Percentiles rank a stretch among this genome's conserved stretches.
These are phyloP conservation scores for Arthrocladium fulminans DNA, from an alignment of 2,329 filamentous ascomycete species.

Conservation along the genomic window DNA sequence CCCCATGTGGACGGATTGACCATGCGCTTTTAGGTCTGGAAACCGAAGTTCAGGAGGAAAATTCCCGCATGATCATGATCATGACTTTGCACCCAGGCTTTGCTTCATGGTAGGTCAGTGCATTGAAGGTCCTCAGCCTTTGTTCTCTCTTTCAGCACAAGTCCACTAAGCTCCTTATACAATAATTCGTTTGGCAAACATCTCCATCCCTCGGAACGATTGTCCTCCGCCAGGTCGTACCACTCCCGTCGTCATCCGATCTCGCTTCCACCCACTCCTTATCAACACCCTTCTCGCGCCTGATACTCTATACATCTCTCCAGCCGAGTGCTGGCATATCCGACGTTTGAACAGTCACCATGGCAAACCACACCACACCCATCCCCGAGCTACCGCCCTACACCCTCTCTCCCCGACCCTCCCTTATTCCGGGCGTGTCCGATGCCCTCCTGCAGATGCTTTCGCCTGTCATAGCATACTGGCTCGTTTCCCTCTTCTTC, in stretches of 20 bases:
- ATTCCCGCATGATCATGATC: constrained; percentile 1
- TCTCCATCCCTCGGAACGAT: background rate
- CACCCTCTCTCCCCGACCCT: constrained; percentile 58
- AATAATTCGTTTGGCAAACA: background rate
- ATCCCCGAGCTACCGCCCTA: constrained; percentile 81
- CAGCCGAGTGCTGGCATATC: constrained; percentile 4
- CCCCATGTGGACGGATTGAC: too few relatives aligned
- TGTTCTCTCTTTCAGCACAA: background rate
- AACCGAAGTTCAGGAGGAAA: constrained; percentile 9
- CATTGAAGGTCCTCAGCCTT: background rate
- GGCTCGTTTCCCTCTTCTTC: constrained; percentile 75
- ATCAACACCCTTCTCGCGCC: background rate
- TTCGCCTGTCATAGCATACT: constrained; percentile 76
- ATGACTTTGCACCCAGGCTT: background rate
- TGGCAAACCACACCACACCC: constrained; percentile 15
- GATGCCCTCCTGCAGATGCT: constrained; percentile 72
- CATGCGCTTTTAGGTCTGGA: background rate
- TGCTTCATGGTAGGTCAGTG: background rate
- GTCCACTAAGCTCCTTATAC: background rate
- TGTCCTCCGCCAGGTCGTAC: background rate
- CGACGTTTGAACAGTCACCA: constrained; percentile 7
- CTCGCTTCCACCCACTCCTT: background rate
- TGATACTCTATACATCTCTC: background rate
- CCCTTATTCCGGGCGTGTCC: constrained; percentile 67
- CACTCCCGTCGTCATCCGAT: constrained; percentile 1